Percentiles rank a stretch among this genome's conserved stretches.
phyloP scores from a whole-genome alignment of 2,329 filamentous ascomycete genomes.

The Monilinia laxa region DNA sequence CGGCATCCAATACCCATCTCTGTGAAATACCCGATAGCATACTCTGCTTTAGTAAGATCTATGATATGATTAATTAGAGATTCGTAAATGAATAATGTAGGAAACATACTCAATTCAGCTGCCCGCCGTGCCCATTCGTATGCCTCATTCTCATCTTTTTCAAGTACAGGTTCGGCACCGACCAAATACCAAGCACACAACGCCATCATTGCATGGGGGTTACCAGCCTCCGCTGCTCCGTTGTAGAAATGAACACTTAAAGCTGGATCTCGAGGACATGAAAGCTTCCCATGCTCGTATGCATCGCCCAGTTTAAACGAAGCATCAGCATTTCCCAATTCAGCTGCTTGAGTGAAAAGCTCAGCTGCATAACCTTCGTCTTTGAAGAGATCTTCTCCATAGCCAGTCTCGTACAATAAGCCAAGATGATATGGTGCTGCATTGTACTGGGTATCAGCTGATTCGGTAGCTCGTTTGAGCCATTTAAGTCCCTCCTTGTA shows the following conservation, averaged over 20 bases:
- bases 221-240: conserved; percentile 78
- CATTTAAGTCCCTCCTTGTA: conserved; percentile 94
- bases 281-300: conserved; percentile 87
- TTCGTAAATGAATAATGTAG: background rate
- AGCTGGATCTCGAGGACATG: conserved; percentile 85
- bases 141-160: conserved; percentile 93
- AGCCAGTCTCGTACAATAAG: conserved; percentile 86
- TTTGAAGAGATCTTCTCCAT: conserved; percentile 88
- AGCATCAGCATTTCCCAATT: conserved; percentile 84
- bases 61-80: conserved; percentile 25
- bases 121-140: conserved; percentile 93
- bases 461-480: conserved; percentile 89
- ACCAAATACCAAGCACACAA: conserved; percentile 98
- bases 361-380: conserved; percentile 90
- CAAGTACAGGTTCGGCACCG: conserved; percentile 84
- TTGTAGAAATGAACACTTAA: conserved; percentile 98
- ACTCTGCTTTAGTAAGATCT: conserved; percentile 67
- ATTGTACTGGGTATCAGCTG: conserved; percentile 89
- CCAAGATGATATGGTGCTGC: conserved; percentile 88
- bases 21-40: conserved; percentile 94
- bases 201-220: conserved; percentile 93
- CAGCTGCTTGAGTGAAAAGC: conserved; percentile 89
- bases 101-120: conserved; percentile 73
- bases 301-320: conserved; percentile 90
- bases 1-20: conserved; percentile 98